Percentiles rank a stretch among this genome's conserved stretches.
These are phyloP conservation scores for Thalassiosira oceanica DNA, from an alignment of 352 stramenopile species.

Conservation along the genomic window DNA sequence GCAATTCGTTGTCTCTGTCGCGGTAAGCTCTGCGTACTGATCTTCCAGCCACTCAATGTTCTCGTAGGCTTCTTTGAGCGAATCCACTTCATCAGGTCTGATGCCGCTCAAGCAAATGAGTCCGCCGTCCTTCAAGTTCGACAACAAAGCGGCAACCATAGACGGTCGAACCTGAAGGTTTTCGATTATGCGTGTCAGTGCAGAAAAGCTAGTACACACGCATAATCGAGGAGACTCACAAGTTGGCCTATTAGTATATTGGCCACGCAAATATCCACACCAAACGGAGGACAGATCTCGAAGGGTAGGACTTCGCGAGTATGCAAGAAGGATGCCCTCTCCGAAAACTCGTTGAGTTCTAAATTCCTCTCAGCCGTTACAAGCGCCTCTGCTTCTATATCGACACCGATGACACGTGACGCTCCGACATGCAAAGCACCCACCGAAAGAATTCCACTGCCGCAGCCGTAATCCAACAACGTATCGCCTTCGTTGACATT, in stretches of 20 bases:
- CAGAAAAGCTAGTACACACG: too few relatives aligned
- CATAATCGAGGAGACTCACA: too few relatives aligned
- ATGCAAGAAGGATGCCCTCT: conserved; percentile 35
- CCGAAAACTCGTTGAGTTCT: conserved; percentile 33
- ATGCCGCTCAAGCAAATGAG: conserved; percentile 59
- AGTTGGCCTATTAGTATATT: conserved; percentile 70
- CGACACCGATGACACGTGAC: conserved; percentile 41
- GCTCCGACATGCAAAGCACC: conserved; percentile 38
- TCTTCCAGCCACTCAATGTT: conserved; percentile 51
- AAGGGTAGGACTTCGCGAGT: conserved; percentile 49
- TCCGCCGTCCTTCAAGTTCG: conserved; percentile 38
- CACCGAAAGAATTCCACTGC: conserved; percentile 54
- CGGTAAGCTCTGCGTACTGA: conserved; percentile 50
- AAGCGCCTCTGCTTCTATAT: conserved; percentile 66
- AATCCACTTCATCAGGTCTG: conserved; percentile 51
- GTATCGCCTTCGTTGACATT: conserved; percentile 30
- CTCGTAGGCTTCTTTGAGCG: conserved; percentile 47
- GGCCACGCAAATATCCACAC: conserved; percentile 45
- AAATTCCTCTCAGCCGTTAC: conserved; percentile 47
- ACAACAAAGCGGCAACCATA: conserved; percentile 64
- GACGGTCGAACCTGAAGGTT: too few relatives aligned
- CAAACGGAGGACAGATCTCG: conserved; percentile 17
- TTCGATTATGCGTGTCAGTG: too few relatives aligned
- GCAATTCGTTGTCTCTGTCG: conserved; percentile 23
- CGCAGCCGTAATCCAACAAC: conserved; percentile 64